A percentile compares a stretch with the other conserved stretches of the same genome.
Conservation (phyloP, 2,329 filamentous ascomycete genomes). For the Verticillium albo-atrum region DNA sequence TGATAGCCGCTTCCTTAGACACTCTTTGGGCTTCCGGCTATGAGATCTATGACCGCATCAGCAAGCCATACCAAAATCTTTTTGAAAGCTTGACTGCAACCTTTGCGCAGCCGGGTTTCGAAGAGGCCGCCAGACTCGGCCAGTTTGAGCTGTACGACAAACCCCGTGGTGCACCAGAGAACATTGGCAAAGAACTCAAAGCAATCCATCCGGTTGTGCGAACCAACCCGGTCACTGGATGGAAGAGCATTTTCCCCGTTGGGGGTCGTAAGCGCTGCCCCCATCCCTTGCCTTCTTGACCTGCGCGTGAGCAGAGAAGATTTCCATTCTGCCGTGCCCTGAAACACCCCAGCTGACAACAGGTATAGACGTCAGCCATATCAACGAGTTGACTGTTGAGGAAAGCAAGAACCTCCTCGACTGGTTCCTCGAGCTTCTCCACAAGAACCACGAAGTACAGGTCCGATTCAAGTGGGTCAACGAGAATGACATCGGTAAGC, state of each 20-base stretch:
- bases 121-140: slow-evolving; percentile 25
- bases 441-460: slow-evolving; percentile 45
- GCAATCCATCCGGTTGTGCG: slow-evolving; percentile 52
- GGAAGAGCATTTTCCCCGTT: slow-evolving; percentile 44
- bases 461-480: slow-evolving; percentile 41
- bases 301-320: no score
- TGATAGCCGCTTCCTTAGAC: slow-evolving; percentile 23
- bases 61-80: slow-evolving; percentile 43
- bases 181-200: slow-evolving; percentile 41
- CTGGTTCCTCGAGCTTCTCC: slow-evolving; percentile 35
- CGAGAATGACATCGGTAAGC: slow-evolving; percentile 30
- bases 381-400: slow-evolving; percentile 37
- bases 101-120: slow-evolving; percentile 33
- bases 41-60: slow-evolving; percentile 54
- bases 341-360: slow-evolving; percentile 5
- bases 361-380: slow-evolving; percentile 25
- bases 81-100: slow-evolving; percentile 47
- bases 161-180: slow-evolving; percentile 30
- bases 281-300: no score
- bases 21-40: slow-evolving; percentile 61
- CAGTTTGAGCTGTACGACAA: slow-evolving; percentile 25
- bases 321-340: no score
- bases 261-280: slow-evolving; percentile 18
- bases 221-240: slow-evolving; percentile 59
- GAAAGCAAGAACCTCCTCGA: slow-evolving; percentile 37